Evolutionary conservation across 225 moss, liverwort and hornwort species (phyloP).

Genomic region (Pseudisothecium myosuroides): DNA sequence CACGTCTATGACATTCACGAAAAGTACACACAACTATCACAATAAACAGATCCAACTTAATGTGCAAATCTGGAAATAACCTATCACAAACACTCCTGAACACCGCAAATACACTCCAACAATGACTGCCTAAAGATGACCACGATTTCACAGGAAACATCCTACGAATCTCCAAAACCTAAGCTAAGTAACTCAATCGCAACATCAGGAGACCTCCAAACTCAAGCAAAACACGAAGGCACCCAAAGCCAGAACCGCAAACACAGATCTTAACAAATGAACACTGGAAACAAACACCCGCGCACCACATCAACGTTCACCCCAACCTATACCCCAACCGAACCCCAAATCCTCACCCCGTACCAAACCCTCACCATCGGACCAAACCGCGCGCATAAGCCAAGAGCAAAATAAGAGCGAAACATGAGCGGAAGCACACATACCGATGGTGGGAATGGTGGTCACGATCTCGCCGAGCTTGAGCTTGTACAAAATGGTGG

Average conservation of each 20-base stretch:
- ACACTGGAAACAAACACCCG: not conserved
- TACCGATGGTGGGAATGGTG: conserved; percentile 93
- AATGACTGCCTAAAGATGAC: not conserved
- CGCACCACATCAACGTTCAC: not conserved
- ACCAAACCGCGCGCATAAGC: not conserved
- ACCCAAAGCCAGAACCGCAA: not conserved
- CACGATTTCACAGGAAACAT: not conserved
- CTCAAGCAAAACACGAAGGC: not conserved
- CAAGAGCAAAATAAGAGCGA: not conserved
- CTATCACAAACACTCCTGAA: not conserved
- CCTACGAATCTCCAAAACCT: not conserved
- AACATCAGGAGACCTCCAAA: not conserved
- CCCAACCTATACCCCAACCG: not conserved
- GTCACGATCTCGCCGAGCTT: conserved; percentile 99
- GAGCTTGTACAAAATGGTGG: conserved; percentile 94
- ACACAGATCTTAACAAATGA: not conserved
- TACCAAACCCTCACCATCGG: not conserved
- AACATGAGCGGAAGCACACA: not conserved
- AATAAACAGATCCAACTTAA: not conserved
- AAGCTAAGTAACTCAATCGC: not conserved
- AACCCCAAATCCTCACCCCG: not conserved
- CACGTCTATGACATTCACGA: not conserved
- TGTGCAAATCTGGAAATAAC: not conserved
- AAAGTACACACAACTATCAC: not conserved
- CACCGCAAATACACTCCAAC: not conserved